Evolutionary conservation across 768 basidiomycete species (phyloP).

Genomic region (Podaxis sp.): DNA sequence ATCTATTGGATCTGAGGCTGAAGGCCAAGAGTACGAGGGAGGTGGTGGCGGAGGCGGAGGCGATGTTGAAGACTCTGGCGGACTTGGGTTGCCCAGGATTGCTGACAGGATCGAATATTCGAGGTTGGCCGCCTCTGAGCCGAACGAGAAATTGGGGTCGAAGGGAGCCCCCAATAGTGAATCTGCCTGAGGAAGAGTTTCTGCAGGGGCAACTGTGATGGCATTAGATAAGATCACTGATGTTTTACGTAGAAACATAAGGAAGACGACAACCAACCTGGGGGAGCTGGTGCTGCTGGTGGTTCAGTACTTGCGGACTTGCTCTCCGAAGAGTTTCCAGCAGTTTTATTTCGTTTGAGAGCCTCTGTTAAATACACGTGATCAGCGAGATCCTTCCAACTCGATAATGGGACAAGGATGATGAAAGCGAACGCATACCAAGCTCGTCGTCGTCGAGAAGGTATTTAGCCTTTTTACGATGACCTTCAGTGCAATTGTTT

Average conservation of each 20-base stretch:
- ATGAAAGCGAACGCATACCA: conserved; percentile 44
- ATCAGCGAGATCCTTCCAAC: conserved; percentile 23
- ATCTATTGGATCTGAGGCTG: conserved; percentile 36
- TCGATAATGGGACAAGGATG: conserved; percentile 6
- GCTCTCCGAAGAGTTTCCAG: conserved; percentile 28
- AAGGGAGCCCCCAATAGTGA: conserved; percentile 60
- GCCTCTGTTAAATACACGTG: conserved; percentile 44
- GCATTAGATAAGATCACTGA: conserved; percentile 17
- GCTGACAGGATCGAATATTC: conserved; percentile 94
- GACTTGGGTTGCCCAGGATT: conserved; percentile 81
- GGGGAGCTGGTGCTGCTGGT: conserved; percentile 16
- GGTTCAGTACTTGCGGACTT: conserved; percentile 33
- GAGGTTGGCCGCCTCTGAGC: conserved; percentile 87
- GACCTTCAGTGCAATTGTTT: conserved; percentile 87
- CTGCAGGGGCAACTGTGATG: conserved; percentile 33
- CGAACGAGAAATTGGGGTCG: conserved; percentile 66
- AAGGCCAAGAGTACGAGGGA: conserved; percentile 40
- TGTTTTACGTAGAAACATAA: conserved; percentile 15
- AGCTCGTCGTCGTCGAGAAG: conserved; percentile 92
- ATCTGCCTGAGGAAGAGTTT: conserved; percentile 53
- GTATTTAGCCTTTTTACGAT: conserved; percentile 98
- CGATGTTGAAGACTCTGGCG: conserved; percentile 44
- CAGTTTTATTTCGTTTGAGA: conserved; percentile 44
- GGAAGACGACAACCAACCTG: conserved; percentile 20
- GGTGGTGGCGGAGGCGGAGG: conserved; percentile 37